Percentiles rank a stretch among this genome's conserved stretches.
phyloP scores from a whole-genome alignment of 1,284 basidiomycete species.

The Melampsora americana region DNA sequence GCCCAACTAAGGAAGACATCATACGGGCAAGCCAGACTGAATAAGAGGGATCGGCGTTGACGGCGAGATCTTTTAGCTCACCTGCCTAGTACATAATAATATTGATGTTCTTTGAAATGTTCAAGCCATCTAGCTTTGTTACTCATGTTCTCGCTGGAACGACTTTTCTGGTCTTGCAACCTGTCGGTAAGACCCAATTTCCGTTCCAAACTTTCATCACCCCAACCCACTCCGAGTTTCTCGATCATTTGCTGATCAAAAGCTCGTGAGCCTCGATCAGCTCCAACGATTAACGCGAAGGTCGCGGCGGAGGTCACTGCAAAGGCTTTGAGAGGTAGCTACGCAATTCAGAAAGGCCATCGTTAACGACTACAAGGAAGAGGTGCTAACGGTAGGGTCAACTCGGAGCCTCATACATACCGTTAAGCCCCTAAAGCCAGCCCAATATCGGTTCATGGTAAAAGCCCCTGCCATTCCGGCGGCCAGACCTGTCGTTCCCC shows the following conservation, averaged over 20 bases:
- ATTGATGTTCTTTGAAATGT: conserved; percentile 32
- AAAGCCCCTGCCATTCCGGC: not conserved
- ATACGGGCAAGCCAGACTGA: not conserved
- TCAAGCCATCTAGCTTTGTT: conserved; percentile 21
- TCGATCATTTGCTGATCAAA: conserved; percentile 14
- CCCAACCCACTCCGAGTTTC: conserved; percentile 10
- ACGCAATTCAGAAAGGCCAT: not conserved
- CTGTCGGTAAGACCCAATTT: not conserved
- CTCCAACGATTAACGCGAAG: conserved; percentile 27
- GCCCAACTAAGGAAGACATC: conserved; percentile 21
- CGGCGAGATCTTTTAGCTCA: not conserved
- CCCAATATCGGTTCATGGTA: conserved; percentile 32
- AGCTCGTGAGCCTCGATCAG: conserved; percentile 26
- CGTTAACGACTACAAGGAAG: not conserved
- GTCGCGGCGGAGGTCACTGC: conserved; percentile 25
- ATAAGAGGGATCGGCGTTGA: not conserved
- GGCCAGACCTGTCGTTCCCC: conserved; percentile 19
- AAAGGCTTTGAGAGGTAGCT: conserved; percentile 38
- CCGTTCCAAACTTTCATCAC: conserved; percentile 14
- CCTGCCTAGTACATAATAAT: conserved; percentile 29
- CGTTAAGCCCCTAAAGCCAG: conserved; percentile 25
- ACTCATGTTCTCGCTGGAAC: conserved; percentile 8
- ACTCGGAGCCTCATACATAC: not conserved
- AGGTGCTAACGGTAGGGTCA: not conserved
- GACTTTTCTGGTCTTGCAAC: not conserved